phyloP scores from a whole-genome alignment of 2,329 filamentous ascomycete genomes.

The Teratosphaeria pseudoeucalypti region DNA sequence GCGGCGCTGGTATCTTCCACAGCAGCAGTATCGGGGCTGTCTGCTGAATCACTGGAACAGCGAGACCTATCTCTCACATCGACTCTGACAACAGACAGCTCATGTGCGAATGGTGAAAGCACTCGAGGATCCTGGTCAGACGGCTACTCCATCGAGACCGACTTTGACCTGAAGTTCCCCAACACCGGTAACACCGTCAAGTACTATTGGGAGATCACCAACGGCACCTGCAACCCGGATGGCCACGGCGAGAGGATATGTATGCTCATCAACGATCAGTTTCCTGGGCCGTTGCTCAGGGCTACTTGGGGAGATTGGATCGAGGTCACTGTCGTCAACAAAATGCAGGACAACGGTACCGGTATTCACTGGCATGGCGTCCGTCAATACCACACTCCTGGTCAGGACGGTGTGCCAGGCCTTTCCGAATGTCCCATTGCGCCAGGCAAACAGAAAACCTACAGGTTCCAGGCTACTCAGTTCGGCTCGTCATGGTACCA shows the following conservation, averaged over 20 bases:
- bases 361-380: slow-evolving; percentile 43
- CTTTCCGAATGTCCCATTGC: slow-evolving; percentile 43
- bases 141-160: slow-evolving; percentile 35
- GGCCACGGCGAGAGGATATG: slow-evolving; percentile 23
- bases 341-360: slow-evolving; percentile 37
- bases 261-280: slow-evolving; percentile 51
- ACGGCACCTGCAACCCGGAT: slow-evolving; percentile 30
- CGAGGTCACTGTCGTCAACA: slow-evolving; percentile 26
- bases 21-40: slow-evolving; percentile 2
- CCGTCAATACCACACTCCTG: slow-evolving; percentile 42
- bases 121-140: slow-evolving; percentile 33
- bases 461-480: slow-evolving; percentile 32
- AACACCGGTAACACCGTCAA: slow-evolving; percentile 27
- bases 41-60: background rate
- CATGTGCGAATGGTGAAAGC: slow-evolving; percentile 31
- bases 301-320: slow-evolving; percentile 31
- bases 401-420: slow-evolving; percentile 40
- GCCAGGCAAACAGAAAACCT: slow-evolving; percentile 29
- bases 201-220: slow-evolving; percentile 26
- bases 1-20: slow-evolving; percentile 1
- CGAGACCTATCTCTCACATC: background rate
- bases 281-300: slow-evolving; percentile 54
- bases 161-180: slow-evolving; percentile 36
- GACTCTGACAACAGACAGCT: slow-evolving; percentile 5
- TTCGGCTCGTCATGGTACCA: slow-evolving; percentile 32